Evolutionary conservation across 2,329 filamentous ascomycete genomes (phyloP).

Genomic region (Pyrenophora tritici-repentis): DNA sequence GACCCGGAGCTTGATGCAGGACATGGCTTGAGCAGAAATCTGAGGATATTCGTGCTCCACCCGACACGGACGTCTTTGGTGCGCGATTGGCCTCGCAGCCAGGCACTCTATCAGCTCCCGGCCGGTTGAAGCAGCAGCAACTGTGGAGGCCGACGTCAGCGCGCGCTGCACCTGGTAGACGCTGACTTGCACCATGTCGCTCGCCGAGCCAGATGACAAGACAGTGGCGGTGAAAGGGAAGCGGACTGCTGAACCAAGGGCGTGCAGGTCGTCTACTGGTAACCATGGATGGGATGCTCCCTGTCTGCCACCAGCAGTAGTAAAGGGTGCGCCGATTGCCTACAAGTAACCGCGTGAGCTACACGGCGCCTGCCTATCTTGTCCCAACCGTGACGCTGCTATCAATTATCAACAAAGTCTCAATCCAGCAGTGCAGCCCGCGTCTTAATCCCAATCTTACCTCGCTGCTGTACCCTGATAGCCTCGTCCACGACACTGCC

Average conservation of each 20-base stretch:
- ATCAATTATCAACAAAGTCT: not conserved
- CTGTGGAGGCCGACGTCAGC: conserved; percentile 32
- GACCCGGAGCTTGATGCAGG: conserved; percentile 19
- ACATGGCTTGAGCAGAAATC: conserved; percentile 22
- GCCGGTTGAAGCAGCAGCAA: conserved; percentile 14
- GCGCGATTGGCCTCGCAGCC: conserved; percentile 24
- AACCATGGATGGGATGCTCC: not conserved
- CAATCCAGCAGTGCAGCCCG: not conserved
- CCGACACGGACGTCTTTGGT: conserved; percentile 14
- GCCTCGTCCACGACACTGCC: no score
- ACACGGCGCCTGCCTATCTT: conserved; percentile 27
- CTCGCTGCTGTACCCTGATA: no score
- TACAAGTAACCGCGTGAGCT: conserved; percentile 3
- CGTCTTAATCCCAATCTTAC: not conserved
- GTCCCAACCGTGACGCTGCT: conserved; percentile 1
- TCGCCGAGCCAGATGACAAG: conserved; percentile 11
- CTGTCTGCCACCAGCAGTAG: not conserved
- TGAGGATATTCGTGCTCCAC: conserved; percentile 24
- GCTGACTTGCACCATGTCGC: conserved; percentile 9
- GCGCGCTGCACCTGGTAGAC: conserved; percentile 22
- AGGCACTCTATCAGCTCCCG: conserved; percentile 27
- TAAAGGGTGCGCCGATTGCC: not conserved
- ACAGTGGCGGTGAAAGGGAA: conserved; percentile 20
- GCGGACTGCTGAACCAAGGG: no score
- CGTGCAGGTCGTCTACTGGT: no score